phyloP scores from a whole-genome alignment of 495 filamentous ascomycete genomes.

The Podospora tetraspora region DNA sequence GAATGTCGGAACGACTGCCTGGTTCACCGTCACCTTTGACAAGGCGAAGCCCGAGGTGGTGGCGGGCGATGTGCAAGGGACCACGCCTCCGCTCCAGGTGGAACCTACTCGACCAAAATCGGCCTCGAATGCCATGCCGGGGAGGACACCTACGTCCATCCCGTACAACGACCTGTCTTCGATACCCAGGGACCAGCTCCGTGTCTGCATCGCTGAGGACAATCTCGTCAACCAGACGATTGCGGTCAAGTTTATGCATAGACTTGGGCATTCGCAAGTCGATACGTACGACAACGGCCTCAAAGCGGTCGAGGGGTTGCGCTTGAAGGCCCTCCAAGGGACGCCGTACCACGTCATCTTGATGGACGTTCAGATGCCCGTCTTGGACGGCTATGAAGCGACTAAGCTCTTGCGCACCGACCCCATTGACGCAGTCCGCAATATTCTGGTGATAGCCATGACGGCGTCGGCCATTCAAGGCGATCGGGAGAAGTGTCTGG shows the following conservation, averaged over 20 bases:
- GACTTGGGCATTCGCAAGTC: constrained; percentile 70
- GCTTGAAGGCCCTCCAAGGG: constrained; percentile 60
- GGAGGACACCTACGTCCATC: neutral
- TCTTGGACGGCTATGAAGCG: constrained; percentile 89
- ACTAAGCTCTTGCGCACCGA: constrained; percentile 75
- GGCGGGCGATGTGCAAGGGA: constrained; percentile 45
- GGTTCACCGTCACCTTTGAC: constrained; percentile 74
- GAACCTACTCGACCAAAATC: constrained; percentile 56
- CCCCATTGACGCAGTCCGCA: constrained; percentile 63
- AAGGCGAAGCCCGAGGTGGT: constrained; percentile 58
- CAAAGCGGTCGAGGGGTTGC: constrained; percentile 79
- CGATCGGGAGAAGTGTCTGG: constrained; percentile 85
- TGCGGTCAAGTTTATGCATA: constrained; percentile 80
- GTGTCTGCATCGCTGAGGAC: constrained; percentile 86
- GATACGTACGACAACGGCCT: constrained; percentile 82
- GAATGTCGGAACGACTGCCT: constrained; percentile 76
- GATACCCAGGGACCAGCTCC: constrained; percentile 69
- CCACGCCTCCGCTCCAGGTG: constrained; percentile 23
- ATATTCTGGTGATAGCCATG: constrained; percentile 86
- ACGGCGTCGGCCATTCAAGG: constrained; percentile 88
- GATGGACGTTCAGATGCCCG: constrained; percentile 96
- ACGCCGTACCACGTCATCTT: constrained; percentile 74
- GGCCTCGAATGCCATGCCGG: constrained; percentile 42
- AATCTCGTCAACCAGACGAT: constrained; percentile 91
- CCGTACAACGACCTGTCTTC: constrained; percentile 46